Conservation (phyloP, 805 yeast genomes). For the Wickerhamomyces alni region DNA sequence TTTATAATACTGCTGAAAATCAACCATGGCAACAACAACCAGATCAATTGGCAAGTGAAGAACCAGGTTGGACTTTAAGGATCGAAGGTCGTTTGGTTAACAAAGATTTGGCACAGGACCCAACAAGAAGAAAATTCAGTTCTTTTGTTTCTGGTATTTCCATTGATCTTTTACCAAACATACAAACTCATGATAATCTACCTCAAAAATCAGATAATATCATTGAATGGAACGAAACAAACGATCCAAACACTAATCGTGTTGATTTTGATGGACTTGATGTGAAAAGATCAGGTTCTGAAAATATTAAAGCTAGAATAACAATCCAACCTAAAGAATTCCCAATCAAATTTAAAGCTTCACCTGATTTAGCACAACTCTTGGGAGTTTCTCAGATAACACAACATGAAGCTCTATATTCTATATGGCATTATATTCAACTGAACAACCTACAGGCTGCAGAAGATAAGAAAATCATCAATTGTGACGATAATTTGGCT, state of each 20-base stretch:
- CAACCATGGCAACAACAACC: conserved; percentile 94
- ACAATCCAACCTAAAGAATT: conserved; percentile 77
- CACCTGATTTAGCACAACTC: conserved; percentile 60
- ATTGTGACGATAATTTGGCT: conserved; percentile 41
- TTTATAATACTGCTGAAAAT: conserved; percentile 76
- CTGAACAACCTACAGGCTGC: conserved; percentile 56
- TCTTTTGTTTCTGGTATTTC: conserved; percentile 79
- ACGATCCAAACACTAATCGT: conserved; percentile 35
- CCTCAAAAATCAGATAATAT: conserved; percentile 30
- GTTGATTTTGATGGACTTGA: conserved; percentile 85
- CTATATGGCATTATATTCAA: conserved; percentile 74
- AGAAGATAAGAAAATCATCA: conserved; percentile 49
- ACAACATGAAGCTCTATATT: conserved; percentile 78
- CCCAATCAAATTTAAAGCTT: conserved; percentile 59
- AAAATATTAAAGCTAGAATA: conserved; percentile 59
- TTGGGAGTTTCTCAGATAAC: conserved; percentile 75
- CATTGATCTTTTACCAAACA: conserved; percentile 62
- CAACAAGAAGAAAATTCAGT: conserved; percentile 58
- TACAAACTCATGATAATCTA: too few species aligned
- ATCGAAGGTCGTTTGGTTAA: conserved; percentile 81
- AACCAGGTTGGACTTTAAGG: conserved; percentile 75
- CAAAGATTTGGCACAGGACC: conserved; percentile 39
- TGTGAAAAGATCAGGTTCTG: conserved; percentile 70
- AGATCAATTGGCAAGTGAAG: conserved; percentile 18
- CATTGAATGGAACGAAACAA: conserved; percentile 82